Percentiles rank a stretch among this genome's conserved stretches.
phyloP scores from a whole-genome alignment of 345 rosid genomes.

The Lagerstroemia speciosa region DNA sequence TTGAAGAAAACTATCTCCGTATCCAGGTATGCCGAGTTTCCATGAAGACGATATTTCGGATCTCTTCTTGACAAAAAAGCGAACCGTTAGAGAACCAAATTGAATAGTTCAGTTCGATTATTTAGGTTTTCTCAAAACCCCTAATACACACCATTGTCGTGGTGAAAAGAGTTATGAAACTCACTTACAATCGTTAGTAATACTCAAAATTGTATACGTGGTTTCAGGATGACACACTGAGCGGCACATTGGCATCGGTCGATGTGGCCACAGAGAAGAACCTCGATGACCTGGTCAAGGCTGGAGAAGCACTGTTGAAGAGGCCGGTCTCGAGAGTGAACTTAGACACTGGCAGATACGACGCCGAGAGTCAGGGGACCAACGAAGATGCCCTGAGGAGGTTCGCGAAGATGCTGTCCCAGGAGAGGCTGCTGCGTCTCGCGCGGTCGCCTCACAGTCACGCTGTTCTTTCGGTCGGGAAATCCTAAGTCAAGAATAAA shows the following conservation, averaged over 20 bases:
- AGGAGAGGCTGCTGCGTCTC: slow-evolving; percentile 42
- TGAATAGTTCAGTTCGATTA: too few species aligned
- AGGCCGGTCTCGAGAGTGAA: slow-evolving; percentile 43
- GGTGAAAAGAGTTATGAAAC: too few species aligned
- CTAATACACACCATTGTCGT: too few species aligned
- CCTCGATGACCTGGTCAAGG: slow-evolving; percentile 30
- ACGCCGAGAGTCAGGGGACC: slow-evolving; percentile 13
- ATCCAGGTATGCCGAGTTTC: slow-evolving; percentile 26
- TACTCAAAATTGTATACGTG: background rate
- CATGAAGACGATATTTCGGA: background rate
- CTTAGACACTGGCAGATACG: slow-evolving; percentile 25
- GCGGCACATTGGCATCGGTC: slow-evolving; percentile 31
- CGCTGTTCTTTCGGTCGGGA: background rate
- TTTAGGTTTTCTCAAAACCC: too few species aligned
- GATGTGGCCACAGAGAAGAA: slow-evolving; percentile 51
- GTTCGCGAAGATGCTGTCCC: slow-evolving; percentile 47
- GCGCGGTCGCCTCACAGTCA: slow-evolving; percentile 21
- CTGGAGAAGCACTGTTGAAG: slow-evolving; percentile 41
- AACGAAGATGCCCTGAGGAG: slow-evolving; percentile 41
- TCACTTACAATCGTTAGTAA: background rate
- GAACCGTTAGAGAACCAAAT: too few species aligned
- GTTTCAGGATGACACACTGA: slow-evolving; percentile 39
- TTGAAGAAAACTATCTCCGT: slow-evolving; percentile 32
- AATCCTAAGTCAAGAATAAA: background rate
- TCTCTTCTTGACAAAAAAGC: background rate